Evolutionary conservation across 352 stramenopile species (phyloP).

Genomic region (Pythium volutum): DNA sequence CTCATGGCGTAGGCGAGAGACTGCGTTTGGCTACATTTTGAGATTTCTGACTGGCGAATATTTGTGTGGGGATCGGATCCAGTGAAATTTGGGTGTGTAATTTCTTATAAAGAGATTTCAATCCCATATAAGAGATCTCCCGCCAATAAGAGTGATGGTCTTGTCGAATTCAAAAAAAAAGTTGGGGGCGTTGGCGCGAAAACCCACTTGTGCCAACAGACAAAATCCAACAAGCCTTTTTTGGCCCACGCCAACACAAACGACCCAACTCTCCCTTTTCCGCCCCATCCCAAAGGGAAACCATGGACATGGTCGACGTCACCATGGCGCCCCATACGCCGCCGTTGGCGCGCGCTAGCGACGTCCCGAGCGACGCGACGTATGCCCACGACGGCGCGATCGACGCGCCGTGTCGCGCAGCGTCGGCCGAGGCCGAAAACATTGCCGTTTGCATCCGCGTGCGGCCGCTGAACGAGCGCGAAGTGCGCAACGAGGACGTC

Average conservation of each 20-base stretch:
- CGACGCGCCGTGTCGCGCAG: background rate
- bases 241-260: background rate
- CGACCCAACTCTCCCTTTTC: slow-evolving; percentile 1
- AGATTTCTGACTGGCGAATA: background rate
- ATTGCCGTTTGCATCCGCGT: slow-evolving; percentile 84
- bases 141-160: slow-evolving; percentile 6
- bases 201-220: too few species aligned
- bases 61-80: background rate
- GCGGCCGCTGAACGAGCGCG: slow-evolving; percentile 72
- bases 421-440: slow-evolving; percentile 45
- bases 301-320: slow-evolving; percentile 5
- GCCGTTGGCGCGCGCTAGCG: background rate
- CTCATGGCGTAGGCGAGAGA: too few species aligned
- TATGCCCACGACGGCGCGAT: background rate
- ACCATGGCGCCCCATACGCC: background rate
- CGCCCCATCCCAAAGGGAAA: background rate
- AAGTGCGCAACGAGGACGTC: slow-evolving; percentile 41
- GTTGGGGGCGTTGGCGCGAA: slow-evolving; percentile 4
- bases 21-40: too few species aligned
- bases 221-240: too few species aligned
- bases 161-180: slow-evolving; percentile 15
- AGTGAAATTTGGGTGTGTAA: background rate
- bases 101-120: background rate
- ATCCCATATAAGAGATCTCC: background rate
- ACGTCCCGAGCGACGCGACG: background rate